phyloP scores from a whole-genome alignment of 441 rosid genomes.

The Dalechampia spathulata region DNA sequence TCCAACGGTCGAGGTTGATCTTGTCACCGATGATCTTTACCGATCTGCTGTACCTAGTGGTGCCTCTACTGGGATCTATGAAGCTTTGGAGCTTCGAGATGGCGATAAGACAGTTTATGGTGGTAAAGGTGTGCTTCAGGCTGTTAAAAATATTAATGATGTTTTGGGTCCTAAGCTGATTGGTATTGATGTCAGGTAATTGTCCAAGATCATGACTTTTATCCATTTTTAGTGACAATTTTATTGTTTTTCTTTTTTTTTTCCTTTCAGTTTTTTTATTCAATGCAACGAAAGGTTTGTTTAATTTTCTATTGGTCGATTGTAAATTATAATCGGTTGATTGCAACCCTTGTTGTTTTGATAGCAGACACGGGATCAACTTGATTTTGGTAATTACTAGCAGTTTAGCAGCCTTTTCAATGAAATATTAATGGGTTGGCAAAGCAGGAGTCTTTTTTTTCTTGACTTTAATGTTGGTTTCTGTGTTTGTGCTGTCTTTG shows the following conservation, averaged over 20 bases:
- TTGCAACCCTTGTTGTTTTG: background rate
- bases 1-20: constrained; percentile 94
- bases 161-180: constrained; percentile 71
- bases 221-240: background rate
- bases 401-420: background rate
- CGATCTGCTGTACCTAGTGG: constrained; percentile 97
- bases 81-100: too few species aligned
- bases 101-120: too few species aligned
- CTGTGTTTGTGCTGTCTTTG: background rate
- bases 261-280: background rate
- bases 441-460: too few species aligned
- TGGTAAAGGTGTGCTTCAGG: constrained; percentile 85
- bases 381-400: background rate
- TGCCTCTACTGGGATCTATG: too few species aligned
- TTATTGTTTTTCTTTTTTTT: background rate
- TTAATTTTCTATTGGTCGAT: background rate
- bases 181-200: constrained; percentile 85
- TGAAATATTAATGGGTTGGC: background rate
- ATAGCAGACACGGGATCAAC: too few species aligned
- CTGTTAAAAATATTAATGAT: constrained; percentile 63
- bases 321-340: background rate
- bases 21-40: constrained; percentile 57
- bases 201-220: background rate
- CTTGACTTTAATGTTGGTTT: background rate
- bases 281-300: background rate